These are phyloP conservation scores for Pythium oligandrum DNA, from an alignment of 352 stramenopile species.

Conservation along the genomic window DNA sequence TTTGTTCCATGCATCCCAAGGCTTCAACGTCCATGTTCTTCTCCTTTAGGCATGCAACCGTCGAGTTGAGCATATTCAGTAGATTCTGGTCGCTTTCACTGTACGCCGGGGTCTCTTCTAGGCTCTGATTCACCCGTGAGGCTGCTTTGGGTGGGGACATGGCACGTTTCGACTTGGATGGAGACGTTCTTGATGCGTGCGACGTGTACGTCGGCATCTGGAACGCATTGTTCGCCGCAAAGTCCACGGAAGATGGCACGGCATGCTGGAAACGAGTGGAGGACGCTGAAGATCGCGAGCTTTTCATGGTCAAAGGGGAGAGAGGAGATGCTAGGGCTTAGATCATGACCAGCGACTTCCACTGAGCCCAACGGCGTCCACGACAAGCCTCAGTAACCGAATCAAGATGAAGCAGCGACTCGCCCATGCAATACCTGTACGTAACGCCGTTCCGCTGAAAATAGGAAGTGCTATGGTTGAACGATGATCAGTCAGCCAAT, in stretches of 20 bases:
- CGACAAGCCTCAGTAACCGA: too few relatives aligned
- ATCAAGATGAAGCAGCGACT: too few relatives aligned
- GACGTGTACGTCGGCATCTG: conserved; percentile 45
- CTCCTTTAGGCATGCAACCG: conserved; percentile 56
- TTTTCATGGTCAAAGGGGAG: conserved; percentile 3
- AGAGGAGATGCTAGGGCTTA: too few relatives aligned
- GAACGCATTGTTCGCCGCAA: conserved; percentile 16
- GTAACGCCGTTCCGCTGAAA: too few relatives aligned
- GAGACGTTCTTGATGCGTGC: conserved; percentile 25
- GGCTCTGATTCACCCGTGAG: background rate
- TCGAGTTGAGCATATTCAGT: conserved; percentile 69
- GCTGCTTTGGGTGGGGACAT: conserved; percentile 1
- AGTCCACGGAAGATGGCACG: background rate
- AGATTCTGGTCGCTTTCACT: conserved; percentile 56
- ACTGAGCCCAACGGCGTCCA: too few relatives aligned
- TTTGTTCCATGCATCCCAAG: conserved; percentile 68
- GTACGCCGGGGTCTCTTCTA: conserved; percentile 3
- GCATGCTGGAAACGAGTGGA: conserved; percentile 4
- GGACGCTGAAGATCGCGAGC: conserved; percentile 3
- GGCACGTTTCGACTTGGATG: conserved; percentile 7
- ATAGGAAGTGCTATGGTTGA: too few relatives aligned
- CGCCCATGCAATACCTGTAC: too few relatives aligned
- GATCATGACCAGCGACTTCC: too few relatives aligned
- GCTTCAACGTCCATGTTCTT: conserved; percentile 77
- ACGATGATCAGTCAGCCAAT: too few relatives aligned